Evolutionary conservation across 306 rosid genomes (phyloP), one percentile per base, ranked within the genome.

Genomic region (Luffa aegyptiaca): DNA sequence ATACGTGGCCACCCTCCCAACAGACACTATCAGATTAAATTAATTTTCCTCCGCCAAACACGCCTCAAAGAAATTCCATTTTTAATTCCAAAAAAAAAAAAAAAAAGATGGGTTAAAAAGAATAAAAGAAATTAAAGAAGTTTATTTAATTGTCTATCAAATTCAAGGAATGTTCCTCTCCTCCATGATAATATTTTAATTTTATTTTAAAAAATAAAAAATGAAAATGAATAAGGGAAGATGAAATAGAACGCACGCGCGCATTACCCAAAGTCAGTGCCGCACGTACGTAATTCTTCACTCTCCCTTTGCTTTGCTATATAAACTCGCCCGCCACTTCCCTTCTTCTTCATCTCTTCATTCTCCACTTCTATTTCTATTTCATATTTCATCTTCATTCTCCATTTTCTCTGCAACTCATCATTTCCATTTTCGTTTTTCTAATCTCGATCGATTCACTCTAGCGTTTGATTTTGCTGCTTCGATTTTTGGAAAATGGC

Each of bases 401-500:
- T 72, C 42, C 44, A 26, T 48, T 72, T 49, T 39, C 58, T 72
- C 58, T 48, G 11, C 26, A 48, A 46, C 56, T 21, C 11, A 0
- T 42, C 4, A 11, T 71, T 71, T 26, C 77, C 53, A 39, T 16
- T 41, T 41, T 5, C 0, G 20, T 13, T 11, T 36, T 26, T 73
- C 44, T 6, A 9, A 2, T 49, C 57, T 31, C 59, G 7, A 48
- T 31, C 59, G 7, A 48, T 48, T 36, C 3, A 8, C 44, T 31
- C 17, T 26, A 7, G 2, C 18, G 3, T 33, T 73, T 31, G 3
- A 42, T 18, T 68, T 44, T 10, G 68, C 75, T 42, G 8, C 33
- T 71, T 21, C 13, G 0, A 44, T 57, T 17, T 75, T 6, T 63
- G 1, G 7, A 78, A 83, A 84, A 93, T 93, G 98, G 97, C 97